Conservation (phyloP, 2,329 filamentous ascomycete species). For the Xylariomycetidae sp. region DNA sequence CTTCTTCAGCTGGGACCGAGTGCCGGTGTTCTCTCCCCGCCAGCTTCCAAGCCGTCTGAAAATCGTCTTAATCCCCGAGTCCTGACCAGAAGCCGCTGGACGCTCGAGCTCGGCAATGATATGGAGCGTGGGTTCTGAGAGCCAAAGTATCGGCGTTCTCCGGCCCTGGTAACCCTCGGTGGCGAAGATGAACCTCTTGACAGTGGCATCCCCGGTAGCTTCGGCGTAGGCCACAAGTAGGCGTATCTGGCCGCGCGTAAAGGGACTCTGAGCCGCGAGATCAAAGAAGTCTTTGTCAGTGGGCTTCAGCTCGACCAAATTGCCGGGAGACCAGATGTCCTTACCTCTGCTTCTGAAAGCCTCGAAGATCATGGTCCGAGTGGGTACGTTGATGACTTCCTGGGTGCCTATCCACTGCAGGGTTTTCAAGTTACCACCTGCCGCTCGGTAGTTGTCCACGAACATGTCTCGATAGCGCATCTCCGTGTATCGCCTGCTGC, state of each 20-base stretch:
- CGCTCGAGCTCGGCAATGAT: too few species aligned
- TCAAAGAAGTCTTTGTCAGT: background rate
- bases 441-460: conserved; percentile 9
- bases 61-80: too few species aligned
- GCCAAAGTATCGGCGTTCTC: too few species aligned
- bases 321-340: background rate
- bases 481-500: background rate
- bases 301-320: conserved; percentile 3
- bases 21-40: too few species aligned
- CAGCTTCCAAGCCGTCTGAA: too few species aligned
- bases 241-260: conserved; percentile 4
- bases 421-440: conserved; percentile 6
- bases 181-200: conserved; percentile 9
- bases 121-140: too few species aligned
- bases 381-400: conserved; percentile 1
- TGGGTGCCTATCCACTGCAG: conserved; percentile 4
- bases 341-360: conserved; percentile 1
- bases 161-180: too few species aligned
- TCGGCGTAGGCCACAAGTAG: conserved; percentile 4
- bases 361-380: background rate
- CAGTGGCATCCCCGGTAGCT: conserved; percentile 5
- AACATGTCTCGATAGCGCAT: conserved; percentile 13
- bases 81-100: too few species aligned
- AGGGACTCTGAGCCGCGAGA: conserved; percentile 3
- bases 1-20: too few species aligned